Evolutionary conservation across 2,329 filamentous ascomycete species (phyloP).

Genomic region (Scedosporium dehoogii): DNA sequence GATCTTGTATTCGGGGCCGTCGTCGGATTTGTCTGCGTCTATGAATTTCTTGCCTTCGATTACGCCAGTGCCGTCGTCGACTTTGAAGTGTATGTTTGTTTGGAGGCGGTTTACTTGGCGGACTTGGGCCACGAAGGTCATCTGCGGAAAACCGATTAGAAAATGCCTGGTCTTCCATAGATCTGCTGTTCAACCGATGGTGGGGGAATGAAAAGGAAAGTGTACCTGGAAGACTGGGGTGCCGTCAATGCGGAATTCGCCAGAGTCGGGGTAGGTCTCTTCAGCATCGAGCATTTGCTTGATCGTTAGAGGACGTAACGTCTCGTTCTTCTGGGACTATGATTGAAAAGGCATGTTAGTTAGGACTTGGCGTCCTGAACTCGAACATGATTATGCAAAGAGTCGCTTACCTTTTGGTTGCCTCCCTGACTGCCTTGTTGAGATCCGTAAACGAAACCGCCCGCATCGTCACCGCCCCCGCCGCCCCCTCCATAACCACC

Average conservation of each 20-base stretch:
- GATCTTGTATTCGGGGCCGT: constrained; percentile 41
- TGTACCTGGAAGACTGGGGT: constrained; percentile 51
- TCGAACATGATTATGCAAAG: neutral
- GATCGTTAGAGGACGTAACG: constrained; percentile 85
- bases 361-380: neutral
- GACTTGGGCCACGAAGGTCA: constrained; percentile 81
- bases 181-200: too few species aligned
- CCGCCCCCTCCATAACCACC: constrained; percentile 31
- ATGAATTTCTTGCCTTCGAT: constrained; percentile 89
- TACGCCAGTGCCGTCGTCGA: constrained; percentile 89
- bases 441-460: constrained; percentile 50
- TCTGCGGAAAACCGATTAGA: constrained; percentile 9
- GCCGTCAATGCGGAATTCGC: constrained; percentile 74
- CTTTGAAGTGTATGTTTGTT: constrained; percentile 83
- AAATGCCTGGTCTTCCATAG: neutral
- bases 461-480: constrained; percentile 48
- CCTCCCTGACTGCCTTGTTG: constrained; percentile 50
- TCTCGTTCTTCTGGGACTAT: constrained; percentile 65
- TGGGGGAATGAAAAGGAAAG: too few species aligned
- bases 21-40: constrained; percentile 47
- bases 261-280: constrained; percentile 57
- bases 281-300: constrained; percentile 85
- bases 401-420: constrained; percentile 31
- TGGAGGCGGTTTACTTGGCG: constrained; percentile 76
- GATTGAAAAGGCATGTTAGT: neutral